Evolutionary conservation across 306 rosid species (phyloP).

Genomic region (Rosa lucieae): DNA sequence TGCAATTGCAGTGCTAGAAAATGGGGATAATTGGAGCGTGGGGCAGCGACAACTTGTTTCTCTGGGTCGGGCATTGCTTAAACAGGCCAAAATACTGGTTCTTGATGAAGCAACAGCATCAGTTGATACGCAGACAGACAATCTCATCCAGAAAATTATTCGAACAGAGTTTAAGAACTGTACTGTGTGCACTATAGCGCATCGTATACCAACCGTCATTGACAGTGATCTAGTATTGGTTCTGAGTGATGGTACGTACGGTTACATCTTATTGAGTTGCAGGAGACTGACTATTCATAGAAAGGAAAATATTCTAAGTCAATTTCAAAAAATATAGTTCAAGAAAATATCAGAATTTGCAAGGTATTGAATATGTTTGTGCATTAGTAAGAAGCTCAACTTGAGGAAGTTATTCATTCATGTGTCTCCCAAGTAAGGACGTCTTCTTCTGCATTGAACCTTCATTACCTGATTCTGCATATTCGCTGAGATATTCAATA

Average conservation of each 20-base stretch:
- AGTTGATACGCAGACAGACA: constrained; percentile 90
- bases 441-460: constrained; percentile 1
- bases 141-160: constrained; percentile 84
- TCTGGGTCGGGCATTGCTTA: constrained; percentile 87
- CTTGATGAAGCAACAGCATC: constrained; percentile 99
- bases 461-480: not conserved
- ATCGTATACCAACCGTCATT: constrained; percentile 91
- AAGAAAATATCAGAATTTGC: not conserved
- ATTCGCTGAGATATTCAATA: constrained; percentile 19
- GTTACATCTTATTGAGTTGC: not conserved
- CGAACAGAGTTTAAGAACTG: constrained; percentile 78
- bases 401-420: not conserved
- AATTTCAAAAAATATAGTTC: not conserved
- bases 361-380: not conserved
- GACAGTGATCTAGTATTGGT: constrained; percentile 87
- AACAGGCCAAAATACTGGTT: constrained; percentile 90
- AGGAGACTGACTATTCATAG: not conserved
- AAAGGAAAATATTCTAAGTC: not conserved
- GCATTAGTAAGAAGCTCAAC: not conserved
- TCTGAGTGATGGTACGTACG: constrained; percentile 80
- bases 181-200: constrained; percentile 89
- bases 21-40: constrained; percentile 99
- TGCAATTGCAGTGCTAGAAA: constrained; percentile 79
- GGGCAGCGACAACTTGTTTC: constrained; percentile 98
- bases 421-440: not conserved